Evolutionary conservation across 768 basidiomycete genomes (phyloP).

Genomic region (Trametes cingulata): DNA sequence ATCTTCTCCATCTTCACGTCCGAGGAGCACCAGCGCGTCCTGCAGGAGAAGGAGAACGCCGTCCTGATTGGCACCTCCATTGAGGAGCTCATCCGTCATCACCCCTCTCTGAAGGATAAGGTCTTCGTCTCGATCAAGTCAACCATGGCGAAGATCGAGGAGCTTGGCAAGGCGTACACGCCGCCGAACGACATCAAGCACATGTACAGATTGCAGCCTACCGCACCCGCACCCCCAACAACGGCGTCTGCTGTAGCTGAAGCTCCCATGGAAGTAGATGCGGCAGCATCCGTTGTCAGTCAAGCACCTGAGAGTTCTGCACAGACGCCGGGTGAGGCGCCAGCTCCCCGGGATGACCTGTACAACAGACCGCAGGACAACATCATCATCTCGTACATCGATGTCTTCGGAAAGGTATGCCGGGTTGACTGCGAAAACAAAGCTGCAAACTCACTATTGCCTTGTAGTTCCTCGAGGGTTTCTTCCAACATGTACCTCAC

Average conservation of each 20-base stretch:
- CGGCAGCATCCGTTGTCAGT: constrained; percentile 26
- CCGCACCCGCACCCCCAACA: background rate
- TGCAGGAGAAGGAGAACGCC: constrained; percentile 92
- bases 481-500: constrained; percentile 90
- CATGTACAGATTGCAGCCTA: constrained; percentile 50
- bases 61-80: constrained; percentile 85
- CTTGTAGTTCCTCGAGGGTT: constrained; percentile 83
- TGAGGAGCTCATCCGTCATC: constrained; percentile 96
- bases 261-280: constrained; percentile 26
- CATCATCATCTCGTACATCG: constrained; percentile 73
- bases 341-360: constrained; percentile 36
- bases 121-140: constrained; percentile 78
- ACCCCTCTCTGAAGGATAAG: constrained; percentile 79
- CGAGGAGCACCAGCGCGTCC: constrained; percentile 75
- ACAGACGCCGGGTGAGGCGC: constrained; percentile 22
- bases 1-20: constrained; percentile 88
- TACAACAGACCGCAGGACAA: constrained; percentile 67
- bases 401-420: constrained; percentile 72
- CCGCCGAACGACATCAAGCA: constrained; percentile 59
- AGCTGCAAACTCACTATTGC: constrained; percentile 4
- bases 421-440: too few relatives aligned
- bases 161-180: constrained; percentile 61
- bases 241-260: constrained; percentile 9
- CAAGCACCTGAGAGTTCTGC: background rate
- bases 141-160: constrained; percentile 72